A percentile compares a stretch with the other conserved stretches of the same genome.
Conservation (phyloP, 2,329 filamentous ascomycete species). For the Pestalotiopsis sp. region DNA sequence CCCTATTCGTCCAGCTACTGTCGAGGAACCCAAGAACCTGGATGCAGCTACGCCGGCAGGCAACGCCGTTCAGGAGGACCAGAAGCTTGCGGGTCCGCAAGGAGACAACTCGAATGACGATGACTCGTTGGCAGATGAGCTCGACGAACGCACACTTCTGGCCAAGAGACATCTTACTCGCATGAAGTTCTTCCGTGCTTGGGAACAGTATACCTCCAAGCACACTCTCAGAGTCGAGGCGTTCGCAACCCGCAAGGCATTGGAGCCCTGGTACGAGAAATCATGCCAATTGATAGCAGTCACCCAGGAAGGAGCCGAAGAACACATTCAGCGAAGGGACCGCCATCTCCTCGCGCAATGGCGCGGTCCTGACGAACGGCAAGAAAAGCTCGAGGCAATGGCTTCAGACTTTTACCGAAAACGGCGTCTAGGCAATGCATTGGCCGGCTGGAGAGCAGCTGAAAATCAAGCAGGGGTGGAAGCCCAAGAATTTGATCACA, state of each 20-base stretch:
- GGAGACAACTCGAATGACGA: not conserved
- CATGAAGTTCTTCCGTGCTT: slow-evolving; percentile 35
- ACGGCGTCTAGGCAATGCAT: not conserved
- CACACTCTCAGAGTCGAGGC: slow-evolving; percentile 25
- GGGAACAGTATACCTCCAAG: slow-evolving; percentile 31
- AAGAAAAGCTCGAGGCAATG: slow-evolving; percentile 8
- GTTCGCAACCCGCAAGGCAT: slow-evolving; percentile 19
- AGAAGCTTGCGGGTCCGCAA: not conserved
- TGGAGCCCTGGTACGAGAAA: slow-evolving; percentile 17
- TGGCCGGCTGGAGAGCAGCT: slow-evolving; percentile 17
- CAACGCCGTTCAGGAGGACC: not conserved
- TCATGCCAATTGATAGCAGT: slow-evolving; percentile 2
- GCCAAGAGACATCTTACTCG: slow-evolving; percentile 36
- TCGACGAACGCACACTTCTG: slow-evolving; percentile 32
- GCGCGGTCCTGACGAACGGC: slow-evolving; percentile 14
- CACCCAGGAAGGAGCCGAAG: slow-evolving; percentile 1
- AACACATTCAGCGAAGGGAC: slow-evolving; percentile 6
- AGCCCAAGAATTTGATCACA: slow-evolving; percentile 12
- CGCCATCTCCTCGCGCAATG: slow-evolving; percentile 8
- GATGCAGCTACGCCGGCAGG: not conserved
- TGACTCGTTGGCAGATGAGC: not conserved
- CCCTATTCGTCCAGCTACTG: not conserved
- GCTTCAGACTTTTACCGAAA: slow-evolving; percentile 12
- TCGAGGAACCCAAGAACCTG: not conserved
- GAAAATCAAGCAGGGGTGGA: not conserved